Evolutionary conservation across 2,329 filamentous ascomycete genomes (phyloP).

Genomic region (Trichoderma sp.): DNA sequence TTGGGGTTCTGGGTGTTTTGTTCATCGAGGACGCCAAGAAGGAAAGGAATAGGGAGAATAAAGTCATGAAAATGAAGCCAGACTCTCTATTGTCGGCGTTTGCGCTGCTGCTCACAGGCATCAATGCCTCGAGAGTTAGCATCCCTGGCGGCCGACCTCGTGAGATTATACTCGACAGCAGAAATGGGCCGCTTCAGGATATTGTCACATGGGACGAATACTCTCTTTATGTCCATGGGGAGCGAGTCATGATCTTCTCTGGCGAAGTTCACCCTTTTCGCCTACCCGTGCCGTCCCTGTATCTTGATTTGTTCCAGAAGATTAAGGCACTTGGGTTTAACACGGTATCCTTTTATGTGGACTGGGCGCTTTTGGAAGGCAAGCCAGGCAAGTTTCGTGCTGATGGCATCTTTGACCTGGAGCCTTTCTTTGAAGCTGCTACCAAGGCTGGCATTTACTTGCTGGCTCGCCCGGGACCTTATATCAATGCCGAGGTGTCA

Average conservation of each 20-base stretch:
- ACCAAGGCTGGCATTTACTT: constrained; percentile 72
- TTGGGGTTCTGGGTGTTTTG: background rate
- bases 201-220: constrained; percentile 68
- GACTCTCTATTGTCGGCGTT: constrained; percentile 20
- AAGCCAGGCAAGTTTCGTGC: constrained; percentile 66
- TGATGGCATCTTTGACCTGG: constrained; percentile 68
- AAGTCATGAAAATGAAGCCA: constrained; percentile 25
- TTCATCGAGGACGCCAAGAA: background rate
- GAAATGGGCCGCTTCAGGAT: constrained; percentile 32
- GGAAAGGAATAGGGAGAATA: background rate
- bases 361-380: constrained; percentile 77
- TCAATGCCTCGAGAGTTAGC: constrained; percentile 22
- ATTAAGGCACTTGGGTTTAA: constrained; percentile 79
- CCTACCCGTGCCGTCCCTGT: constrained; percentile 45
- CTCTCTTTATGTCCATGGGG: constrained; percentile 66
- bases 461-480: constrained; percentile 67
- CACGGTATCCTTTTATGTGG: constrained; percentile 72
- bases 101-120: constrained; percentile 12
- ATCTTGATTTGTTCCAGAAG: constrained; percentile 77
- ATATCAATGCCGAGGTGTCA: constrained; percentile 74
- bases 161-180: constrained; percentile 24
- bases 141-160: constrained; percentile 24
- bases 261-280: constrained; percentile 71
- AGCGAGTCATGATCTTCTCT: constrained; percentile 68
- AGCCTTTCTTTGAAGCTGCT: constrained; percentile 76